Base-by-base conservation (phyloP, 2,329 filamentous ascomycete species). In the Colletotrichum sp. region DNA sequence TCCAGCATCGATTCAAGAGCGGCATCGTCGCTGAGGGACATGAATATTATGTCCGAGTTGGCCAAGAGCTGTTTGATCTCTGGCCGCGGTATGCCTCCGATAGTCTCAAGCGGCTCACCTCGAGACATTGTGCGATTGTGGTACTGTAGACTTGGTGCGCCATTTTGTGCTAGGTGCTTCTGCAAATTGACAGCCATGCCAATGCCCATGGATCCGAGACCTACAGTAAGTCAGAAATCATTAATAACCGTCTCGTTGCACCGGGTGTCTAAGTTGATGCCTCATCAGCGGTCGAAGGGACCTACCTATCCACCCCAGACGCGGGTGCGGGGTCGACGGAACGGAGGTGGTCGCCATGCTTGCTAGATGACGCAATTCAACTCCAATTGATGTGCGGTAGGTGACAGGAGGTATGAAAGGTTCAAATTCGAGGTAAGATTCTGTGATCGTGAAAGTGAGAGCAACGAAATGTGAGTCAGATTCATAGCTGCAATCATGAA, bases 171-270 rank as follows among this genome's bases (percentile, higher is more conserved):
- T 0, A 89, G 75, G 66, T 89, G 80, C 30, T 82, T 85, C 55
- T 90, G 88, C 0, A 90, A 82, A 72, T 90, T 90, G 8, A 80
- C 81, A 1, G 88, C 86, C 89, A 90, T 90, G 3, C 80, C 82
- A 1, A 85, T 80, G 2, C 89, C 89, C 88, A 90, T 90, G 1
- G 87, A 90, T 2, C 89, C 88, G 0, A 90, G 84, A 6, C 88
- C 88, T 79, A 8, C 7, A 1, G 0, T 6, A n/a, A 48, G 19
- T 48, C 19, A 48, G 39, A 6, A 12, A 48, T 12, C 9, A 12
- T 9, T 6, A 5, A 13, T 13, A 3, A 25, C 1, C 8, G 13
- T 73, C 22, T 48, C 0, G 9, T 12, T 25, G 64, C 8, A 32
- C 0, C 19, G 8, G 6, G 15, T 19, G 11, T 5, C 11, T 2